phyloP scores from a whole-genome alignment of 305 asterid genomes.

The Coffea humblotiana region DNA sequence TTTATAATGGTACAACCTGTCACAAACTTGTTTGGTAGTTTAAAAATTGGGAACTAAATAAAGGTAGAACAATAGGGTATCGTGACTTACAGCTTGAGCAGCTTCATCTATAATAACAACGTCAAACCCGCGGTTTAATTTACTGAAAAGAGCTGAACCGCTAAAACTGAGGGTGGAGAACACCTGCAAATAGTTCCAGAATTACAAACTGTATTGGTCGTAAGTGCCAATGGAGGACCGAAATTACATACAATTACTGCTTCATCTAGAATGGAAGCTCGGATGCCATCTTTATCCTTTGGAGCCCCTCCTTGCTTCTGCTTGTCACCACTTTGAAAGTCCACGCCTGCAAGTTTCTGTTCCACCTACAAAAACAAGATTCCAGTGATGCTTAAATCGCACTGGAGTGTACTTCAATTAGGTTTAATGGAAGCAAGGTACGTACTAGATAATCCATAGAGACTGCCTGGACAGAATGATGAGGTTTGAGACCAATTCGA shows the following conservation, averaged over 20 bases:
- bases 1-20: neutral
- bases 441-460: slow-evolving; percentile 94
- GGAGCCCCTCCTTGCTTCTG: slow-evolving; percentile 79
- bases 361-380: slow-evolving; percentile 53
- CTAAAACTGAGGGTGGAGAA: slow-evolving; percentile 98
- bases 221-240: slow-evolving; percentile 22
- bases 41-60: neutral
- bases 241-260: slow-evolving; percentile 78
- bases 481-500: slow-evolving; percentile 94
- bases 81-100: slow-evolving; percentile 95
- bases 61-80: neutral
- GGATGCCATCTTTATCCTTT: slow-evolving; percentile 78
- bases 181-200: slow-evolving; percentile 61
- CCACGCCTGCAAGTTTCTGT: slow-evolving; percentile 79
- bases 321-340: slow-evolving; percentile 74
- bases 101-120: slow-evolving; percentile 99
- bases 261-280: slow-evolving; percentile 90
- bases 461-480: slow-evolving; percentile 92
- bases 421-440: slow-evolving; percentile 18
- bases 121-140: slow-evolving; percentile 86
- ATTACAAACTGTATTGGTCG: slow-evolving; percentile 26
- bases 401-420: neutral
- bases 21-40: neutral
- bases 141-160: slow-evolving; percentile 77
- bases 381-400: slow-evolving; percentile 6